Conservation (phyloP, 805 yeast species). For the Nakazawaea holstii region DNA sequence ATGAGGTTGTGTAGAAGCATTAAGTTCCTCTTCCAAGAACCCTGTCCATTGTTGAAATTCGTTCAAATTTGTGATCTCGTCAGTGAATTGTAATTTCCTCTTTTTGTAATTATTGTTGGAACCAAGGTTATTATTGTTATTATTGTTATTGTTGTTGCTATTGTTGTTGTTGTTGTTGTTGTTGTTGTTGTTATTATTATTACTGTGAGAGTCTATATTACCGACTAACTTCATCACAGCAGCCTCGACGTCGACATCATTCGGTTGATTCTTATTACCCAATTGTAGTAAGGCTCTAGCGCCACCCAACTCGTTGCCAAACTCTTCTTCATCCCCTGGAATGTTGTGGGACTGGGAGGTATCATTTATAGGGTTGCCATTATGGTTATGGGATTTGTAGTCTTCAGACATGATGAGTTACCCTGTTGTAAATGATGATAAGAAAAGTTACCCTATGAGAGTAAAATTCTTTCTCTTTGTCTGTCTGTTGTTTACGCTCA, state of each 20-base stretch:
- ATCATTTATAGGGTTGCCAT: background rate
- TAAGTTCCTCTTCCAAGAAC: slow-evolving; percentile 36
- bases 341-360: background rate
- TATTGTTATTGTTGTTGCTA: slow-evolving; percentile 8
- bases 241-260: slow-evolving; percentile 54
- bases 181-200: background rate
- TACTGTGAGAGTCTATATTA: slow-evolving; percentile 36
- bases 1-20: slow-evolving; percentile 6
- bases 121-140: slow-evolving; percentile 2
- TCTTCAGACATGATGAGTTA: slow-evolving; percentile 11
- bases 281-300: slow-evolving; percentile 23
- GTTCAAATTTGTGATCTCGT: slow-evolving; percentile 37
- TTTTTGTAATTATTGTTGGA: slow-evolving; percentile 15
- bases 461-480: background rate
- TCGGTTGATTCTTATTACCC: slow-evolving; percentile 14
- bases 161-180: background rate
- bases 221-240: slow-evolving; percentile 74
- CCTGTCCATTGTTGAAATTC: slow-evolving; percentile 55
- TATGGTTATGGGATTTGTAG: background rate
- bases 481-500: too few relatives aligned
- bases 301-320: slow-evolving; percentile 20
- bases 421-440: slow-evolving; percentile 17
- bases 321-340: slow-evolving; percentile 4
- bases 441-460: slow-evolving; percentile 6
- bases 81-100: slow-evolving; percentile 27